A percentile compares a stretch with the other conserved stretches of the same genome.
Evolutionary conservation across 2,329 filamentous ascomycete genomes (phyloP).

Genomic region (Cryphonectria naterciae): DNA sequence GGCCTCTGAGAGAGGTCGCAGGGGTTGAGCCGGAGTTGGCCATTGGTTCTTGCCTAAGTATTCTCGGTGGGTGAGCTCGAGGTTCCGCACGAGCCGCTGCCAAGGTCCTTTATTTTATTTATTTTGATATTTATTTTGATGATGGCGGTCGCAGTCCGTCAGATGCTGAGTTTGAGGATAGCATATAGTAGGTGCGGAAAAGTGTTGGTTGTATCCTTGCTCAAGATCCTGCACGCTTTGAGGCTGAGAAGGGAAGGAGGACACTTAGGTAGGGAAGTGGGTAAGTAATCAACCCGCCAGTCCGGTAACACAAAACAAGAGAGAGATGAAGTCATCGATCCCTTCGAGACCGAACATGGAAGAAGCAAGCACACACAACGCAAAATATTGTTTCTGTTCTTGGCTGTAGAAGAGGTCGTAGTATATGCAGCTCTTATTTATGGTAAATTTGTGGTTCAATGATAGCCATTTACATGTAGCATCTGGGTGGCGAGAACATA

Average conservation of each 20-base stretch:
- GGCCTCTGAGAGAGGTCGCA: slow-evolving; percentile 38
- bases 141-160: neutral
- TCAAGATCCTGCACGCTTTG: neutral
- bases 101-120: neutral
- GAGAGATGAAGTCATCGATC: neutral
- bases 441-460: neutral
- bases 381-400: neutral
- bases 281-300: neutral
- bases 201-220: neutral
- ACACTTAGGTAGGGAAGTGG: neutral
- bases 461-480: neutral
- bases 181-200: neutral
- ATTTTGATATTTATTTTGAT: too few species aligned
- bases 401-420: neutral
- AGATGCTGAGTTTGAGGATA: neutral
- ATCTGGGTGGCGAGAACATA: neutral
- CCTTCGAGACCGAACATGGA: neutral
- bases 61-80: neutral
- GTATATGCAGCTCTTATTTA: neutral
- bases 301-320: neutral
- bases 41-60: slow-evolving; percentile 35
- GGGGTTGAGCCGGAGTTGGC: slow-evolving; percentile 38
- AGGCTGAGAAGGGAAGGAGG: neutral
- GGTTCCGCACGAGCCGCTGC: neutral
- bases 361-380: neutral